Evolutionary conservation across 257 asterid species (phyloP).

Genomic region (Solanum tacnaense): DNA sequence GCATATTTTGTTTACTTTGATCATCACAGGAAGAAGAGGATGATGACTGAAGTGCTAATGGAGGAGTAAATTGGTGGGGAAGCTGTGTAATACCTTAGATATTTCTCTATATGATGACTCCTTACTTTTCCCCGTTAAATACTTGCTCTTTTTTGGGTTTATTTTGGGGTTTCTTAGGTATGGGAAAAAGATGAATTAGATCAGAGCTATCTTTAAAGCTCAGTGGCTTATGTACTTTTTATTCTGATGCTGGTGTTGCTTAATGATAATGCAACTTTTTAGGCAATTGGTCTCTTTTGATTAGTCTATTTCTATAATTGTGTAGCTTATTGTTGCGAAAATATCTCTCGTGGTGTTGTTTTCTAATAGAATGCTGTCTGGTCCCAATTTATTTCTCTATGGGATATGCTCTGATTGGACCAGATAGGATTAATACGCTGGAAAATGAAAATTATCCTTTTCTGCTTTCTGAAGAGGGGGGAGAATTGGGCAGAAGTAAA

Average conservation of each 20-base stretch:
- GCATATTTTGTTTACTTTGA: background rate
- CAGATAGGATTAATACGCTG: background rate
- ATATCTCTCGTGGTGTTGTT: background rate
- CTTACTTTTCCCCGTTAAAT: background rate
- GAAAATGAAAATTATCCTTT: too few relatives aligned
- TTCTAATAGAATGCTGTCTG: background rate
- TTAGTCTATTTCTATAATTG: background rate
- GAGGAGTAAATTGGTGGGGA: background rate
- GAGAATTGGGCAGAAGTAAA: too few relatives aligned
- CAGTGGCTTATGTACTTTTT: background rate
- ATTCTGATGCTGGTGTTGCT: background rate
- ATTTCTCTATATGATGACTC: background rate
- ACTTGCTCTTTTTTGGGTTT: background rate
- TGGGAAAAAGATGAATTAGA: background rate
- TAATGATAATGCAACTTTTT: background rate
- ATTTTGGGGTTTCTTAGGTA: background rate
- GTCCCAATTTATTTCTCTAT: background rate
- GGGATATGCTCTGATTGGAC: background rate
- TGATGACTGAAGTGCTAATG: background rate
- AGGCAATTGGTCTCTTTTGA: background rate
- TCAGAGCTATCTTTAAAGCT: background rate
- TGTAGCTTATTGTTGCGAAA: background rate
- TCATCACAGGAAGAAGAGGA: background rate
- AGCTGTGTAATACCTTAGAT: background rate
- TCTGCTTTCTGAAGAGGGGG: too few relatives aligned